Evolutionary conservation across 768 basidiomycete genomes (phyloP).

Genomic region (Chalciporus piperatus): DNA sequence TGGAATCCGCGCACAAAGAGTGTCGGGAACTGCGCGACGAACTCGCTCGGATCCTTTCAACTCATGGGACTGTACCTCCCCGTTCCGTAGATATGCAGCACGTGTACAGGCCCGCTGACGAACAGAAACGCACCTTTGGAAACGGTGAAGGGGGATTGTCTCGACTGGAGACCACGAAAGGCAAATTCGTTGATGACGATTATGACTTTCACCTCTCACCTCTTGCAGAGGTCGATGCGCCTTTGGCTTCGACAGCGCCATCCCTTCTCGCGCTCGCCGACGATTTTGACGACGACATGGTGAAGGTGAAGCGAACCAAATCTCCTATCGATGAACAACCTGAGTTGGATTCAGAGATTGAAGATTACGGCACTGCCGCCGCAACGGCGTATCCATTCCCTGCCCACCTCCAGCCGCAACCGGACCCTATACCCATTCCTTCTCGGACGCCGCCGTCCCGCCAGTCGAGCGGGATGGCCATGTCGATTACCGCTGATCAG

Average conservation of each 20-base stretch:
- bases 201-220: conserved; percentile 31
- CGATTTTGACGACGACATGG: conserved; percentile 30
- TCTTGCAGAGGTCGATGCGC: conserved; percentile 24
- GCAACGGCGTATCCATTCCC: conserved; percentile 22
- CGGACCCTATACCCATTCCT: conserved; percentile 30
- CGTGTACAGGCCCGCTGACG: conserved; percentile 15
- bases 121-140: conserved; percentile 19
- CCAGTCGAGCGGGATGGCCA: conserved; percentile 25
- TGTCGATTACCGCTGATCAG: conserved; percentile 25
- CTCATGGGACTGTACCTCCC: conserved; percentile 4
- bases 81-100: conserved; percentile 20
- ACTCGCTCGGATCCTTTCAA: conserved; percentile 21
- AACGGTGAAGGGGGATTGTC: conserved; percentile 12
- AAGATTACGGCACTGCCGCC: conserved; percentile 12
- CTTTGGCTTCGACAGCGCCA: conserved; percentile 27
- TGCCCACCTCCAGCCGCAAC: conserved; percentile 23
- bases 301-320: conserved; percentile 15
- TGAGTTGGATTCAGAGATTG: conserved; percentile 25
- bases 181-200: conserved; percentile 26
- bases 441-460: conserved; percentile 27
- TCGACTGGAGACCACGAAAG: conserved; percentile 18
- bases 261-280: conserved; percentile 30
- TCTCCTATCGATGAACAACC: conserved; percentile 23
- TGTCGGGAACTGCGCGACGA: conserved; percentile 30
- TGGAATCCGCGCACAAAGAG: conserved; percentile 24